phyloP scores from a whole-genome alignment of 2,329 filamentous ascomycete genomes.

The Fusarium tjaetaba region DNA sequence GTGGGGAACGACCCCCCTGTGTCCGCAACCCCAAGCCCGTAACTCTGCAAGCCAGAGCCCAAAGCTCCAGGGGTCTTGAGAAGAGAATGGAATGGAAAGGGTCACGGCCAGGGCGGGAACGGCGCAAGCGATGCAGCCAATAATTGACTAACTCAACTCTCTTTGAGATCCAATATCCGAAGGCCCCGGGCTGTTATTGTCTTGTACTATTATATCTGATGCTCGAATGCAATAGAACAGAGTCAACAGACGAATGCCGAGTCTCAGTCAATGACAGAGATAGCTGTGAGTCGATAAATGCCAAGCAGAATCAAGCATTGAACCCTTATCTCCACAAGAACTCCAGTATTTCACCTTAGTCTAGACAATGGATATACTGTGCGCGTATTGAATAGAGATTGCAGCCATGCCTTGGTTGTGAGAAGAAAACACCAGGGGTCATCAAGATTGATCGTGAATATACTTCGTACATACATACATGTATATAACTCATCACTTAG shows the following conservation, averaged over 20 bases:
- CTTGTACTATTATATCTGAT: constrained; percentile 28
- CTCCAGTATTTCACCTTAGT: constrained; percentile 19
- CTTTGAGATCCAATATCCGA: constrained; percentile 37
- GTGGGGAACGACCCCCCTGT: constrained; percentile 25
- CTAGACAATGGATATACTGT: constrained; percentile 13
- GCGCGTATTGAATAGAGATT: background rate
- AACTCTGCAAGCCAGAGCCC: background rate
- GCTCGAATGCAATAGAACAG: constrained; percentile 12
- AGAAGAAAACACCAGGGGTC: background rate
- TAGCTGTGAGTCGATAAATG: background rate
- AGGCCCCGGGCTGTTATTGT: constrained; percentile 12
- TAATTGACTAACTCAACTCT: constrained; percentile 10
- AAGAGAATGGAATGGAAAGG: background rate
- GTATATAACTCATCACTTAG: background rate
- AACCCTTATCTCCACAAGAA: constrained; percentile 26
- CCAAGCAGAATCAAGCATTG: constrained; percentile 25
- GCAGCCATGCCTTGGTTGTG: constrained; percentile 4
- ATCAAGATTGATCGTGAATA: constrained; percentile 1
- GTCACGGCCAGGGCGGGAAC: constrained; percentile 19
- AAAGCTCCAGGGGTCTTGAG: constrained; percentile 6
- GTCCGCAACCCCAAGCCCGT: constrained; percentile 36
- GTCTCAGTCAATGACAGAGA: background rate
- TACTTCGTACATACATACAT: background rate
- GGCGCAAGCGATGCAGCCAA: constrained; percentile 20
- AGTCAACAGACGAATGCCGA: background rate